Base-by-base conservation (phyloP, 192 early-diverging fungal species). In the Funneliformis geosporum region DNA sequence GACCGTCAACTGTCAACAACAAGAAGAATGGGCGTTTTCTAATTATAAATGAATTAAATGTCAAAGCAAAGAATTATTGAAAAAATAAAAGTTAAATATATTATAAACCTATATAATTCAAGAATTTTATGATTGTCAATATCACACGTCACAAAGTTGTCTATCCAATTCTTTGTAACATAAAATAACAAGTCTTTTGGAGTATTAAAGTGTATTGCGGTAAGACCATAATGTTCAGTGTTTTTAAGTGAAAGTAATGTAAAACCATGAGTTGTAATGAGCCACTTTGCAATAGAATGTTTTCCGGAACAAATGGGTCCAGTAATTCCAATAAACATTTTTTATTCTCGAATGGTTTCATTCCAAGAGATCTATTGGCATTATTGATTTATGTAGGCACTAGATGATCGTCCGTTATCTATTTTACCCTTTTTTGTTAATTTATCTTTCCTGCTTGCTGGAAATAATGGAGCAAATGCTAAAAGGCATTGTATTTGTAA, bases 1-100 rank as follows among this genome's bases (percentile, higher is more conserved):
- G 93, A n/a, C 94, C 94, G 67, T 97, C 93, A 7, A 99, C 87
- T n/a, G 92, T 89, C 1, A 97, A 87, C 10, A 97, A 80, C 9
- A 98, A 84, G 43, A 96, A 91, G 85, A 97, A 95, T 0, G 94
- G 94, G 2, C 94, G 85, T 77, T 93, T 95, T 50, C 91, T 88
- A 76, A 40, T 50, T 40, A 76, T 6, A 33, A 39, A 68, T 23
- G 10, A 12, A 11, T 75, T 65, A 27, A 4, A 67, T 33, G 38
- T 21, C 61, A 73, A 65, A 66, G 79, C 1, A 23, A 60, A 11
- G 6, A 33, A 39, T 25, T 4, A 9, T 65, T n/a, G 18, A 16
- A 27, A n/a, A n/a, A 61, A 4, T 72, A 25, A 39, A n/a, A 14
- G 5, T 2, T 78, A 71, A 25, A 5, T 69, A 46, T n/a, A 6